Evolutionary conservation across 768 basidiomycete genomes (phyloP).

Genomic region (Lentinus tigrinus): DNA sequence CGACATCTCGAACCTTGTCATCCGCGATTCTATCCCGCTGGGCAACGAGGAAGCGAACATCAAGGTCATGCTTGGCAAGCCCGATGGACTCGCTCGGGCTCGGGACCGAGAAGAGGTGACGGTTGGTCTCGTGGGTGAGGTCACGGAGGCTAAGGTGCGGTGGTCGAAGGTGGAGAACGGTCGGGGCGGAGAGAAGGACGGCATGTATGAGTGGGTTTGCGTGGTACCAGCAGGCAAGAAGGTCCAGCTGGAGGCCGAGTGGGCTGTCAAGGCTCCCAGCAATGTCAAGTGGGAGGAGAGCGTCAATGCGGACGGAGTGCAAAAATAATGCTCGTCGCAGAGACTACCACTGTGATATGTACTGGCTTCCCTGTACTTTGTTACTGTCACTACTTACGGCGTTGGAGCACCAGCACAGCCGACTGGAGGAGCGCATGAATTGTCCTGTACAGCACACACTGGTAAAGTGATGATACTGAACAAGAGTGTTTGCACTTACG

Average conservation of each 20-base stretch:
- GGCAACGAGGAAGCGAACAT: conserved; percentile 36
- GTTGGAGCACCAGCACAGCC: too few species aligned
- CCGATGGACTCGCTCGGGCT: conserved; percentile 44
- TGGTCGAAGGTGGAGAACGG: conserved; percentile 41
- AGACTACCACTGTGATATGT: too few species aligned
- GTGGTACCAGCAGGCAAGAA: conserved; percentile 42
- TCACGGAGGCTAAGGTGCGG: conserved; percentile 30
- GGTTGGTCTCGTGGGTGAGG: conserved; percentile 38
- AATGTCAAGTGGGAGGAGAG: conserved; percentile 27
- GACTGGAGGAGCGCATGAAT: too few species aligned
- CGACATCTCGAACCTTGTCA: conserved; percentile 41
- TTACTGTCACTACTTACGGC: too few species aligned
- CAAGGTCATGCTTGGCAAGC: conserved; percentile 46
- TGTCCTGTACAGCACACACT: too few species aligned
- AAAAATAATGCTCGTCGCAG: too few species aligned
- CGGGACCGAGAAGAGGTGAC: conserved; percentile 39
- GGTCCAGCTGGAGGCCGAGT: conserved; percentile 45
- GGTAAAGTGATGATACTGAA: too few species aligned
- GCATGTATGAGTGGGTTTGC: conserved; percentile 54
- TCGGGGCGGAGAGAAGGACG: conserved; percentile 53
- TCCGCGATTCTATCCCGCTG: conserved; percentile 47
- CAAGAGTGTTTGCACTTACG: too few species aligned
- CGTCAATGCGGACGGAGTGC: neutral
- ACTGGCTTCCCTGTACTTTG: too few species aligned
- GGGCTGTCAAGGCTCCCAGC: conserved; percentile 47